Percentiles rank a stretch among this genome's conserved stretches.
Conservation (phyloP, 2,329 filamentous ascomycete species). For the Thelonectria olida region DNA sequence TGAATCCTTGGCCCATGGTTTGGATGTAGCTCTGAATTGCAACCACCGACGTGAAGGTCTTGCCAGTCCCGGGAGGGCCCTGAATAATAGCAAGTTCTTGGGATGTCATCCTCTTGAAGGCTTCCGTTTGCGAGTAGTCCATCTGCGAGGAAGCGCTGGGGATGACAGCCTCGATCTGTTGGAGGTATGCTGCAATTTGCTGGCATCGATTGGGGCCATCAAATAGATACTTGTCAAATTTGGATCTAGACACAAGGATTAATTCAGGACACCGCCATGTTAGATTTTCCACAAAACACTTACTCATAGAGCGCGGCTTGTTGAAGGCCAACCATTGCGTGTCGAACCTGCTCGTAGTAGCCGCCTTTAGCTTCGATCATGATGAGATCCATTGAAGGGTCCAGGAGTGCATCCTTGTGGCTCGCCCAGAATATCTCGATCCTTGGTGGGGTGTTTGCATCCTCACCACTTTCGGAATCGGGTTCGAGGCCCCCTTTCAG, state of each 20-base stretch:
- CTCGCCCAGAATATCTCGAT: slow-evolving; percentile 80
- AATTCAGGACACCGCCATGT: too few relatives aligned
- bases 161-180: not conserved
- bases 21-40: slow-evolving; percentile 63
- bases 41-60: slow-evolving; percentile 82
- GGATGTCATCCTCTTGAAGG: slow-evolving; percentile 75
- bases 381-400: slow-evolving; percentile 74
- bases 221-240: slow-evolving; percentile 70
- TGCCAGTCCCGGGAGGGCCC: slow-evolving; percentile 79
- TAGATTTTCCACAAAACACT: too few relatives aligned
- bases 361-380: slow-evolving; percentile 81
- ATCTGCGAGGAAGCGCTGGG: slow-evolving; percentile 51
- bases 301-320: slow-evolving; percentile 63
- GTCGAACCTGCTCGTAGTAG: slow-evolving; percentile 80
- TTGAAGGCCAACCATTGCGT: slow-evolving; percentile 79
- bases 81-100: slow-evolving; percentile 80
- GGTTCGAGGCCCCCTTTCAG: slow-evolving; percentile 67
- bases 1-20: slow-evolving; percentile 61
- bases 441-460: slow-evolving; percentile 61
- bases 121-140: slow-evolving; percentile 76
- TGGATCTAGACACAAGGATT: slow-evolving; percentile 53
- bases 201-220: slow-evolving; percentile 48
- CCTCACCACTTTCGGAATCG: slow-evolving; percentile 45
- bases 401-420: slow-evolving; percentile 67
- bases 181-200: slow-evolving; percentile 42